Evolutionary conservation across 208 protist species (phyloP), one percentile per base, ranked within the genome.

Genomic region (Plasmodiophora brassicae): DNA sequence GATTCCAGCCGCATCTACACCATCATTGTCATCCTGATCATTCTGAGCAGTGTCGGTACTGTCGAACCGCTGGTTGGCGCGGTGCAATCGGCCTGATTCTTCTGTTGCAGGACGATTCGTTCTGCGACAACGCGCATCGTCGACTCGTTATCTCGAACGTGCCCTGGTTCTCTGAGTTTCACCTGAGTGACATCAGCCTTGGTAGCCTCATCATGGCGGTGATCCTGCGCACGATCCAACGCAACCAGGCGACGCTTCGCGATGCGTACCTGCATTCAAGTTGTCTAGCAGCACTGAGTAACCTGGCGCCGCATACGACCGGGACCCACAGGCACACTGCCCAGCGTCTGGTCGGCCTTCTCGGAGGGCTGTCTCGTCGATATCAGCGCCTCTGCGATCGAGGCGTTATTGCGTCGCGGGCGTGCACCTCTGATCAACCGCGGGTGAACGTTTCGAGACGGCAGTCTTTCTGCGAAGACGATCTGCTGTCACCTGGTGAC

Each of bases 91-190:
- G n/a, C n/a, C 5, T 78, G 14, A 25, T 28, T 25, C 50, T 14
- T 28, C 14, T 57, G 20, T 57, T 14, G 20, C 41, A 78, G 65
- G 65, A 78, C n/a, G 65, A 78, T 32, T 78, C 65, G 10, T 78
- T 78, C n/a, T 78, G 65, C n/a, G 65, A 78, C n/a, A 78, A 78
- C n/a, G 65, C 65, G 32, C 65, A 78, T 78, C 65, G 65, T 5
- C 65, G 65, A 32, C n/a, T 78, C 10, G 20, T 32, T 8, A 78
- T 78, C 5, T 44, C 32, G 32, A 5, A 78, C n/a, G 65, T 78
- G 5, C 65, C 65, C n/a, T 78, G 65, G 65, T 78, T 78, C n/a
- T 36, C 65, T 5, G 65, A 78, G 41, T 78, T 78, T 38, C 65
- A 5, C 14, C 65, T 78, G 14, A n/a, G 41, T n/a, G 65, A 78